These are phyloP conservation scores for Cutaneotrichosporon sp. DNA, from an alignment of 1,284 basidiomycete species.

Conservation along the genomic window DNA sequence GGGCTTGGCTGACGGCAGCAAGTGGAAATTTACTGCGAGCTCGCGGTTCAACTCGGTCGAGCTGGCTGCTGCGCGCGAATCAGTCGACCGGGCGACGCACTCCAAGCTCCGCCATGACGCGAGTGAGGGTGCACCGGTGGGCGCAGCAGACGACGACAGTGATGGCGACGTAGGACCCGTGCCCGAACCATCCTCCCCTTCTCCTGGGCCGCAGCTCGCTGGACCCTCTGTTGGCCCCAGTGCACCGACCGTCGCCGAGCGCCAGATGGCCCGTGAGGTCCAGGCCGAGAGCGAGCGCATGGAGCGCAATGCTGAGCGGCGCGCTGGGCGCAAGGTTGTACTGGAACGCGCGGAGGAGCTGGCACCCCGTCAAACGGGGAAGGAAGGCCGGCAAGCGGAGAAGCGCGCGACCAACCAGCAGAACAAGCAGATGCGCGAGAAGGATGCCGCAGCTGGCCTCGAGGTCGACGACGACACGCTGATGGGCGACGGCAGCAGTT, in stretches of 20 bases:
- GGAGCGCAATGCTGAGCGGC: constrained; percentile 30
- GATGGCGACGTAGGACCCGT: constrained; percentile 15
- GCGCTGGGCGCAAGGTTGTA: constrained; percentile 26
- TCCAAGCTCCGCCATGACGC: background rate
- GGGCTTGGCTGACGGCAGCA: constrained; percentile 21
- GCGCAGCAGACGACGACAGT: constrained; percentile 1
- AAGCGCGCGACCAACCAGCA: constrained; percentile 46
- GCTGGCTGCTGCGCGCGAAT: constrained; percentile 22
- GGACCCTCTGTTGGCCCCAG: constrained; percentile 28
- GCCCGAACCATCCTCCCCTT: constrained; percentile 3
- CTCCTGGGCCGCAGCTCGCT: constrained; percentile 10
- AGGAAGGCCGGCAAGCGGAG: constrained; percentile 52
- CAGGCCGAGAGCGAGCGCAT: constrained; percentile 23
- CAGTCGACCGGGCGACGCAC: constrained; percentile 22
- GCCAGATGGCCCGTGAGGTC: constrained; percentile 46
- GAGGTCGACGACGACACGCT: constrained; percentile 50
- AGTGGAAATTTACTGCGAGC: constrained; percentile 44
- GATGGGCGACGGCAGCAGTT: constrained; percentile 46
- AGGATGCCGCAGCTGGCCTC: constrained; percentile 44
- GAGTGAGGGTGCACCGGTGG: background rate
- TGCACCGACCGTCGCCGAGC: constrained; percentile 37
- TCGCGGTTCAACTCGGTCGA: constrained; percentile 32
- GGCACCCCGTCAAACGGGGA: constrained; percentile 39
- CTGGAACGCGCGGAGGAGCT: constrained; percentile 45
- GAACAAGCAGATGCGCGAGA: constrained; percentile 48